These are phyloP conservation scores for Fusarium sublunatum DNA, from an alignment of 2,329 filamentous ascomycete genomes.

Conservation along the genomic window DNA sequence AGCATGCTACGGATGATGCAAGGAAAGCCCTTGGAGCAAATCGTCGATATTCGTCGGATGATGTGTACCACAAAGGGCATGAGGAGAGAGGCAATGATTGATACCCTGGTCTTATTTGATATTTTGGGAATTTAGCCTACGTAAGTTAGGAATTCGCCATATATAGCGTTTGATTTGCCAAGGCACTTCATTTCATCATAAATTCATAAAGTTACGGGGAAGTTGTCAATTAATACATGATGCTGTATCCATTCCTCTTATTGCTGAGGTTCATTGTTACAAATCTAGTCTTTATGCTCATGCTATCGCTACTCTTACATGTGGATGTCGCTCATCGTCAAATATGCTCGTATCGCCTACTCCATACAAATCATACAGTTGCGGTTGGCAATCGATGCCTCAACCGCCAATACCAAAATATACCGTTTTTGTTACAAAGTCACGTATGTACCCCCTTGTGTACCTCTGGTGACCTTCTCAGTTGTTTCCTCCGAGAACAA, in stretches of 20 bases:
- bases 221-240: not conserved
- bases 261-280: not conserved
- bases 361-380: conserved; percentile 18
- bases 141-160: not conserved
- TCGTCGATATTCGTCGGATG: conserved; percentile 10
- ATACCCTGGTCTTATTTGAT: not conserved
- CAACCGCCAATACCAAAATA: not conserved
- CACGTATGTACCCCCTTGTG: too few species aligned
- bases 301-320: conserved; percentile 20
- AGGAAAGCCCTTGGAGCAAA: conserved; percentile 17
- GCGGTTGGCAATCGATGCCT: not conserved
- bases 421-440: not conserved
- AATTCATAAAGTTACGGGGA: too few species aligned
- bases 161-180: too few species aligned
- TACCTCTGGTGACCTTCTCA: conserved; percentile 15
- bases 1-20: conserved; percentile 17
- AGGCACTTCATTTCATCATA: not conserved
- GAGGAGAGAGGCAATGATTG: not conserved
- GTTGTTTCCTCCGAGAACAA: conserved; percentile 57
- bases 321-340: not conserved
- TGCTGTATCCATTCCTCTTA: conserved; percentile 7
- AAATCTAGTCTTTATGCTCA: not conserved
- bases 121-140: not conserved
- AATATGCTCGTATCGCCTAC: not conserved
- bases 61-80: not conserved